These are phyloP conservation scores for Polychytrium aggregatum DNA, from an alignment of 192 early-diverging fungal species.

Conservation along the genomic window DNA sequence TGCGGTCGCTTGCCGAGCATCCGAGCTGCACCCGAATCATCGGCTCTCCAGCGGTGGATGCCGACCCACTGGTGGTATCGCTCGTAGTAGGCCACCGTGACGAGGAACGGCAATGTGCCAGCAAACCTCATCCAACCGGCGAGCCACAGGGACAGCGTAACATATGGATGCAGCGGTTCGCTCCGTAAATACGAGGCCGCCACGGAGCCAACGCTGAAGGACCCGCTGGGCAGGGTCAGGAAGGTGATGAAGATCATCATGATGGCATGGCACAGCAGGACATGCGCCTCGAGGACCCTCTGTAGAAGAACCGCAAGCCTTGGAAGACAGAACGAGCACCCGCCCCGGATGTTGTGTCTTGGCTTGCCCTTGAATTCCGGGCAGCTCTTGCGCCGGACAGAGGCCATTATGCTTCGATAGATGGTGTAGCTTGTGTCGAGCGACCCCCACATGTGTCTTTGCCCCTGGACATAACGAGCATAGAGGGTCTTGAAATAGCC, in stretches of 20 bases:
- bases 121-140: constrained; percentile 15
- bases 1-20: constrained; percentile 17
- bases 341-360: background rate
- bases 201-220: background rate
- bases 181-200: constrained; percentile 8
- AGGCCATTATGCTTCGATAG: constrained; percentile 10
- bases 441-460: constrained; percentile 52
- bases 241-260: constrained; percentile 14
- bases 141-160: constrained; percentile 9
- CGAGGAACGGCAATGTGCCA: constrained; percentile 8
- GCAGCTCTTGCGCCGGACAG: constrained; percentile 15
- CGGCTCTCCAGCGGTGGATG: constrained; percentile 15
- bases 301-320: constrained; percentile 14
- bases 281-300: constrained; percentile 21
- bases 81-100: constrained; percentile 20
- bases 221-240: constrained; percentile 15
- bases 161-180: constrained; percentile 20
- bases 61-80: constrained; percentile 26
- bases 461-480: constrained; percentile 52
- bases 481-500: constrained; percentile 35
- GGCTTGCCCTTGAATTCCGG: constrained; percentile 4
- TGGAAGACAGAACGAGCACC: background rate
- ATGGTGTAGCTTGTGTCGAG: constrained; percentile 48
- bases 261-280: constrained; percentile 22
- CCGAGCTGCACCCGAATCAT: constrained; percentile 7